phyloP scores from a whole-genome alignment of 352 stramenopile species.

The Phytophthora cajani region DNA sequence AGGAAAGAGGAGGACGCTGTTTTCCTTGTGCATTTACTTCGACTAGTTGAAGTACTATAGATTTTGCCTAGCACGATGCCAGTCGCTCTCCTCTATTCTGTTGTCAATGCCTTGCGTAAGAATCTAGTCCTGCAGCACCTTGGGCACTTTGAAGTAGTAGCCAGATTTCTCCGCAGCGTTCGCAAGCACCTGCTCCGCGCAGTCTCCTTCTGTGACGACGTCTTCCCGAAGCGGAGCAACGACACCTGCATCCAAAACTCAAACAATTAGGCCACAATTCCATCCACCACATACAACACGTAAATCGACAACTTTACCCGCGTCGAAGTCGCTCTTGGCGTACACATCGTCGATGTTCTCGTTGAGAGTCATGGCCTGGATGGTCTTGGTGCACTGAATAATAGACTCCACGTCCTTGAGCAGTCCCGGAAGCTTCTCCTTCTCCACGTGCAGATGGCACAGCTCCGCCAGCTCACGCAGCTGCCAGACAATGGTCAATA shows the following conservation, averaged over 20 bases:
- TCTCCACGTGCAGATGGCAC: conserved; percentile 82
- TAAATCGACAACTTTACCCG: conserved; percentile 26
- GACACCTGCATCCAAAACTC: conserved; percentile 14
- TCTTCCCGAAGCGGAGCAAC: conserved; percentile 75
- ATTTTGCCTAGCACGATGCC: conserved; percentile 30
- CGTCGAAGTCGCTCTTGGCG: conserved; percentile 63
- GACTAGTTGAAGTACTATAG: conserved; percentile 27
- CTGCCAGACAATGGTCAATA: conserved; percentile 24
- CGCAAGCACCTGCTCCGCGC: conserved; percentile 68
- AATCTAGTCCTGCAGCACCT: conserved; percentile 81
- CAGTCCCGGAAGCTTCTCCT: conserved; percentile 70
- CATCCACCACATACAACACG: background rate
- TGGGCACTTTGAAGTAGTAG: conserved; percentile 89
- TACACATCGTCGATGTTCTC: conserved; percentile 89
- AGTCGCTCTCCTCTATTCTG: conserved; percentile 6
- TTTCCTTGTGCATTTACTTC: conserved; percentile 27
- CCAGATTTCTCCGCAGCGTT: conserved; percentile 81
- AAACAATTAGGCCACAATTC: background rate
- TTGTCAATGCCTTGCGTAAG: too few relatives aligned
- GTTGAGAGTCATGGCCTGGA: conserved; percentile 82
- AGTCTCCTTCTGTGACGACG: conserved; percentile 79
- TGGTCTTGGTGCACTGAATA: conserved; percentile 89
- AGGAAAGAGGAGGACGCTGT: background rate
- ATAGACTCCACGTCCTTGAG: conserved; percentile 88
- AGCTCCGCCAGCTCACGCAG: conserved; percentile 81